These are phyloP conservation scores for Candida silvatica DNA, from an alignment of 805 yeast species.

Conservation along the genomic window DNA sequence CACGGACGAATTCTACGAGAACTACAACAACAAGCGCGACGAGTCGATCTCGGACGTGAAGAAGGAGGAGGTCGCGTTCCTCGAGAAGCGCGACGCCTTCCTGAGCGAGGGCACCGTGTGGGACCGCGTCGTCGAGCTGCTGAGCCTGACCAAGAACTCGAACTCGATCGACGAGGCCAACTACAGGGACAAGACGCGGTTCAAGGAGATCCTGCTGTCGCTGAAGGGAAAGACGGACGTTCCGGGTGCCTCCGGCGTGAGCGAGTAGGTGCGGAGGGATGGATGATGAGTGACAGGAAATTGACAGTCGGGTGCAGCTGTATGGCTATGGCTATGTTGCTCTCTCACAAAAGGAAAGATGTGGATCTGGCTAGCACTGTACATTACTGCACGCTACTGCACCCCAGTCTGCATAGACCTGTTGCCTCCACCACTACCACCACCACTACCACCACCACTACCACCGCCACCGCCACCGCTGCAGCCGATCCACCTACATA, in stretches of 20 bases:
- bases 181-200: constrained; percentile 43
- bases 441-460: not conserved
- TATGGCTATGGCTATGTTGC: too few species aligned
- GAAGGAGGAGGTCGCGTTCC: constrained; percentile 61
- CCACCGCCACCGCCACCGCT: not conserved
- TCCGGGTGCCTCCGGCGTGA: constrained; percentile 52
- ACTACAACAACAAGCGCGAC: constrained; percentile 79
- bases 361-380: too few species aligned
- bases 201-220: constrained; percentile 40
- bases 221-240: constrained; percentile 45
- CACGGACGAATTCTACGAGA: constrained; percentile 87
- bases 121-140: constrained; percentile 46
- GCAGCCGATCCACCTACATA: too few species aligned
- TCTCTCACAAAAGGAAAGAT: too few species aligned
- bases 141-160: constrained; percentile 27
- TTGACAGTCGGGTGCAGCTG: too few species aligned
- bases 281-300: too few species aligned
- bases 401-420: too few species aligned
- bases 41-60: constrained; percentile 53
- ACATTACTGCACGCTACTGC: too few species aligned
- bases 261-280: not conserved
- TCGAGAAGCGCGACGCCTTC: constrained; percentile 64
- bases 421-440: not conserved
- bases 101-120: constrained; percentile 42
- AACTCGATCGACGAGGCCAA: constrained; percentile 22